Evolutionary conservation across 129 eudicot species (phyloP), one percentile per base, ranked within the genome.

Genomic region (Kitagawia praeruptora): DNA sequence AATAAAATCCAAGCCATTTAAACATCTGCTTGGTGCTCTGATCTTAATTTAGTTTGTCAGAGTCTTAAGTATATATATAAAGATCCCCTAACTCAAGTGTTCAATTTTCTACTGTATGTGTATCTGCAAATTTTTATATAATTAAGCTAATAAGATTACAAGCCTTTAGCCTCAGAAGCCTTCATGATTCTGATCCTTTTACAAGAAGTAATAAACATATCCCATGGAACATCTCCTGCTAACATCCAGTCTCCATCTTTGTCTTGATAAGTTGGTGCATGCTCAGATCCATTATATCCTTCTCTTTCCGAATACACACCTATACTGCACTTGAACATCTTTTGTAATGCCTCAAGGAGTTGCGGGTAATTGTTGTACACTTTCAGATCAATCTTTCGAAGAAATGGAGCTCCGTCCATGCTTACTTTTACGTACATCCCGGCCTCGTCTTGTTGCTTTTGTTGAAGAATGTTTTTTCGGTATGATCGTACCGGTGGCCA

Each of bases 401-500:
- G 76, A 74, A 77, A 85, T 6, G 85, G 87, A 71, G 87, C 87
- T 71, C 87, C 87, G 39, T 85, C 87, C 87, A 85, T 85, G 71
- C 71, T 66, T 14, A 66, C 71, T 66, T 66, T 66, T 13, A 66
- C 71, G 40, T 66, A 66, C 71, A 85, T 81, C 47, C 85, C 87
- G 2, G 49, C 83, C 1, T 78, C 83, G 64, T 78, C 69, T 5
- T 74, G 80, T 45, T 83, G 66, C 49, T 46, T 56, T 48, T 75
- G 77, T 16, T 79, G 75, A 19, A 83, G 10, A 0, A 66, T 14
- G 18, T 66, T 66, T 66, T 31, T 66, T 38, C 86, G 72, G 86
- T 80, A 83, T 28, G 82, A 80, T 78, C 89, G 75, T 31, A 86
- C 84, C 74, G 89, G 89, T 46, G 89, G 89, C 89, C 89, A 86